Conservation (phyloP, 768 basidiomycete genomes). For the Heimioporus sp. region DNA sequence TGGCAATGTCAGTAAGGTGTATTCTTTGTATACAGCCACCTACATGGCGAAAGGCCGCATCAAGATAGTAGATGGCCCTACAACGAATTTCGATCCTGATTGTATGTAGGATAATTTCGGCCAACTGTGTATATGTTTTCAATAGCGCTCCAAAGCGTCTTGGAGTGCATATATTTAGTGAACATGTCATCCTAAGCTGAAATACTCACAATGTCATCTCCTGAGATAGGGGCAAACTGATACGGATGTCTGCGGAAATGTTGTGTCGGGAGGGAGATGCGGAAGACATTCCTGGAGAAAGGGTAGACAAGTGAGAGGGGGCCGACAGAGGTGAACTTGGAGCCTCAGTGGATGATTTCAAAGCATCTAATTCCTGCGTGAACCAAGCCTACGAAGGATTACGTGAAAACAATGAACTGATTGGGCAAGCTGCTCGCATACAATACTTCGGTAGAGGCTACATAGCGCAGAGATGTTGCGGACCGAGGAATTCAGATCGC, state of each 20-base stretch:
- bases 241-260: slow-evolving; percentile 40
- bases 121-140: slow-evolving; percentile 87
- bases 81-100: slow-evolving; percentile 88
- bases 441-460: slow-evolving; percentile 82
- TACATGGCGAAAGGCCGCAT: slow-evolving; percentile 76
- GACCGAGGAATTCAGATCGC: slow-evolving; percentile 67
- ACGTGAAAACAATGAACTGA: slow-evolving; percentile 5
- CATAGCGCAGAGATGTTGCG: slow-evolving; percentile 76
- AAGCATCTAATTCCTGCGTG: slow-evolving; percentile 59
- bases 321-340: slow-evolving; percentile 50
- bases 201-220: slow-evolving; percentile 84
- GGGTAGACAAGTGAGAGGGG: slow-evolving; percentile 37
- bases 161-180: slow-evolving; percentile 30
- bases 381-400: slow-evolving; percentile 72
- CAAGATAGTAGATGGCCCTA: slow-evolving; percentile 76
- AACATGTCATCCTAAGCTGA: neutral
- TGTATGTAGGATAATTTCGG: slow-evolving; percentile 82
- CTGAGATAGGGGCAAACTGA: slow-evolving; percentile 74
- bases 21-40: slow-evolving; percentile 20
- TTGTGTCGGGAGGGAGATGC: slow-evolving; percentile 42
- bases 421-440: slow-evolving; percentile 39
- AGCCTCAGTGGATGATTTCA: slow-evolving; percentile 60
- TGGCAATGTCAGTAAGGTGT: slow-evolving; percentile 6
- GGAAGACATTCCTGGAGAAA: slow-evolving; percentile 43
- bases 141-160: slow-evolving; percentile 88